Percentiles rank a stretch among this genome's conserved stretches.
phyloP scores from a whole-genome alignment of 257 asterid species.

The Primulina eburnea region DNA sequence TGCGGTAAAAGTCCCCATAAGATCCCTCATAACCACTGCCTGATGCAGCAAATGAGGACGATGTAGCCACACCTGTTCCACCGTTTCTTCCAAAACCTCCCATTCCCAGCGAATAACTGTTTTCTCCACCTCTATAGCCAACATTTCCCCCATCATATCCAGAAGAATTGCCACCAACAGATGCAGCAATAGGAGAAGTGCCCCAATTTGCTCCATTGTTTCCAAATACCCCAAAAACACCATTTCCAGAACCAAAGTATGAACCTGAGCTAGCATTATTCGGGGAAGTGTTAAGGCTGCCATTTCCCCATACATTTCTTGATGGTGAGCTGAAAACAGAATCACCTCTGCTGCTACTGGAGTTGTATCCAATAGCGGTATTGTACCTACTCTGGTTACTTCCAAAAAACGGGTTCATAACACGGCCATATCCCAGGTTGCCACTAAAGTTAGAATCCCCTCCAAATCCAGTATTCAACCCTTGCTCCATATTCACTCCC shows the following conservation, averaged over 20 bases:
- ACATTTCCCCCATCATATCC: neutral
- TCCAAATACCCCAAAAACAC: conserved; percentile 1
- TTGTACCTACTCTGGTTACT: conserved; percentile 9
- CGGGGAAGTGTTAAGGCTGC: neutral
- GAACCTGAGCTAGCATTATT: conserved; percentile 10
- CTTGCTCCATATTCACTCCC: conserved; percentile 14
- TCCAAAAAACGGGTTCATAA: conserved; percentile 5
- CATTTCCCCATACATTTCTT: conserved; percentile 20
- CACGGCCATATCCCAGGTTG: conserved; percentile 17
- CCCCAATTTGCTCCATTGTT: conserved; percentile 14
- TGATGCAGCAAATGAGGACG: conserved; percentile 10
- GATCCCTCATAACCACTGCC: conserved; percentile 13
- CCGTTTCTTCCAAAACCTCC: conserved; percentile 15
- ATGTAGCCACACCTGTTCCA: neutral
- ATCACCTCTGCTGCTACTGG: conserved; percentile 4
- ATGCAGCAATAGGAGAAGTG: conserved; percentile 9
- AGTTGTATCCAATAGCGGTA: conserved; percentile 9
- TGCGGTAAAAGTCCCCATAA: conserved; percentile 9
- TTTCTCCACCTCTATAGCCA: conserved; percentile 13
- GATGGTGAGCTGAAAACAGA: conserved; percentile 21
- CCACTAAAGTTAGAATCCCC: conserved; percentile 16
- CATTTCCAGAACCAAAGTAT: conserved; percentile 9
- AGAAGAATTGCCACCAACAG: conserved; percentile 6
- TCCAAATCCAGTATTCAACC: conserved; percentile 1
- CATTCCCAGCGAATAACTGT: conserved; percentile 3